Evolutionary conservation across 2,329 filamentous ascomycete species (phyloP).

Genomic region (Hypoxylon sp.): DNA sequence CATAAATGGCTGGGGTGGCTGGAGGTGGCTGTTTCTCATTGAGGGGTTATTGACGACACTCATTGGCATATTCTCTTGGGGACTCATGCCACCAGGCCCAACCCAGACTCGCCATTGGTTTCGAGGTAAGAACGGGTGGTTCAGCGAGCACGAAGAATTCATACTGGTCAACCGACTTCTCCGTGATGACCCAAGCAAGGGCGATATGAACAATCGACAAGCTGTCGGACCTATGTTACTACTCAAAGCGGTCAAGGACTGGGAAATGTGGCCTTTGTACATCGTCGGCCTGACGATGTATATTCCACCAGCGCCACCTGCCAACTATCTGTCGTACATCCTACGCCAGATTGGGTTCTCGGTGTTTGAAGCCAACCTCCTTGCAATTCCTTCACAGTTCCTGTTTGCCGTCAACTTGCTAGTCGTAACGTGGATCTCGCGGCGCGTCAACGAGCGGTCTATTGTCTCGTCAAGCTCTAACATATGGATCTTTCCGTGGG

Average conservation of each 20-base stretch:
- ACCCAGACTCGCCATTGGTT: conserved; percentile 69
- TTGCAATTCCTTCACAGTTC: conserved; percentile 71
- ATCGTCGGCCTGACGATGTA: conserved; percentile 56
- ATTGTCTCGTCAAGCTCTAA: conserved; percentile 63
- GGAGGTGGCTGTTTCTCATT: conserved; percentile 66
- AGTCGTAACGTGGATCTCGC: conserved; percentile 45
- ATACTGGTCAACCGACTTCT: conserved; percentile 73
- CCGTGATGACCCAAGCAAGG: conserved; percentile 73
- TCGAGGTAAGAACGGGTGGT: conserved; percentile 70
- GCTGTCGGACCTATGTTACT: conserved; percentile 66
- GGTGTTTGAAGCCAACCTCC: conserved; percentile 74
- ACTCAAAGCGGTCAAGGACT: conserved; percentile 68
- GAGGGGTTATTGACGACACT: conserved; percentile 61
- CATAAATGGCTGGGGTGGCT: conserved; percentile 64
- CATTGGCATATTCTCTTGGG: conserved; percentile 68
- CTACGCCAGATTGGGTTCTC: conserved; percentile 71
- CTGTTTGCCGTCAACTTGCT: conserved; percentile 60
- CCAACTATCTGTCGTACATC: conserved; percentile 72
- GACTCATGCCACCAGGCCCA: conserved; percentile 68
- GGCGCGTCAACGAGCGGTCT: conserved; percentile 60
- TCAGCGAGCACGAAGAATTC: conserved; percentile 69
- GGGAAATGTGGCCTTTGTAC: conserved; percentile 59
- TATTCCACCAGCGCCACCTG: conserved; percentile 65
- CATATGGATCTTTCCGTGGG: conserved; percentile 66
- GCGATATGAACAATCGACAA: conserved; percentile 73